phyloP scores from a whole-genome alignment of 306 rosid species.

The Gleditsia sinensis region DNA sequence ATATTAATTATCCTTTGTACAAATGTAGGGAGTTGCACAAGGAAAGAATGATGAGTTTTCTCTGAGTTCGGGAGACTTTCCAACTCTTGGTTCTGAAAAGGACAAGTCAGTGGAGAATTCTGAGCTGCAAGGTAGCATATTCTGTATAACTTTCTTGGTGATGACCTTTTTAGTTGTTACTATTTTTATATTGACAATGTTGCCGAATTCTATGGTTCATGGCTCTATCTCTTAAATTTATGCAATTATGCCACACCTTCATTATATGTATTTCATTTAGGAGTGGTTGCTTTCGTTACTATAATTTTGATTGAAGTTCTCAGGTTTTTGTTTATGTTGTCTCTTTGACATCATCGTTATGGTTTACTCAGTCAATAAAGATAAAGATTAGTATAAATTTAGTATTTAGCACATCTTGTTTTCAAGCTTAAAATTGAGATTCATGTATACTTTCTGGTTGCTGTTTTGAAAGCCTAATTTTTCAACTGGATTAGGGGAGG shows the following conservation, averaged over 20 bases:
- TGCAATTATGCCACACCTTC: no score
- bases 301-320: background rate
- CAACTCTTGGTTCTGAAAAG: constrained; percentile 90
- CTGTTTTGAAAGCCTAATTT: background rate
- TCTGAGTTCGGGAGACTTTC: constrained; percentile 86
- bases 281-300: background rate
- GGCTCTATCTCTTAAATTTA: no score
- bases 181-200: background rate
- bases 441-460: background rate
- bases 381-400: background rate
- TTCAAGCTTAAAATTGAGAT: background rate
- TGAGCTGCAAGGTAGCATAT: constrained; percentile 62
- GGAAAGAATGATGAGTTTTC: constrained; percentile 72
- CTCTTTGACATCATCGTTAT: background rate
- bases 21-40: constrained; percentile 46
- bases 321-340: constrained; percentile 9
- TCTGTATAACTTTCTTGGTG: constrained; percentile 18
- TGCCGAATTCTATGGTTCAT: background rate
- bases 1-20: background rate
- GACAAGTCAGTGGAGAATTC: constrained; percentile 59
- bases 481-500: background rate
- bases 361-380: background rate
- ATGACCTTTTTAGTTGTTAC: background rate
- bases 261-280: no score
- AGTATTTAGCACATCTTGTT: background rate